These are phyloP conservation scores for Tulasnella sp. DNA, from an alignment of 768 basidiomycete species.

Conservation along the genomic window DNA sequence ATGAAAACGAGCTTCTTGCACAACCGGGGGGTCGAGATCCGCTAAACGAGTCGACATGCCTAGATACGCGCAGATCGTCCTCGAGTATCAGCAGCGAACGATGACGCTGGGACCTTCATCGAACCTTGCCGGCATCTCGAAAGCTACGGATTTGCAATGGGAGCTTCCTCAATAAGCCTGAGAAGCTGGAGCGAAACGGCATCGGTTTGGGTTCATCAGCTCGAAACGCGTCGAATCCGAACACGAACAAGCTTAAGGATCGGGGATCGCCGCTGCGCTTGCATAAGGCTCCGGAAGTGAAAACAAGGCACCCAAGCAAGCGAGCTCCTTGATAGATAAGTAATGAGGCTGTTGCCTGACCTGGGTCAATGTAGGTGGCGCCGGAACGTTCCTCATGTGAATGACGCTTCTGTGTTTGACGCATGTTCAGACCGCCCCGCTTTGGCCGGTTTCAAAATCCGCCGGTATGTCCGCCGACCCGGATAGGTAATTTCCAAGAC, in stretches of 20 bases:
- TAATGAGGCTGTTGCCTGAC: background rate
- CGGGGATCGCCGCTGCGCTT: background rate
- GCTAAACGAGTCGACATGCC: background rate
- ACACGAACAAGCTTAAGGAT: background rate
- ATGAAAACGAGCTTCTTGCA: background rate
- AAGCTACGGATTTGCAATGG: conserved; percentile 2
- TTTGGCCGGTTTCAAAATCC: too few relatives aligned
- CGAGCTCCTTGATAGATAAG: conserved; percentile 8
- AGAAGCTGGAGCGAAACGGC: background rate
- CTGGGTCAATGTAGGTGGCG: background rate
- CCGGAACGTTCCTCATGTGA: background rate
- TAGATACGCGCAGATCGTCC: background rate
- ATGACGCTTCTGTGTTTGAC: background rate
- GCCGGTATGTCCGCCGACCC: too few relatives aligned
- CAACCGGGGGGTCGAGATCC: background rate
- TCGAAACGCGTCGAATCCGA: background rate
- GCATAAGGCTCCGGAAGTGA: background rate
- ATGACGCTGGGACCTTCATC: background rate
- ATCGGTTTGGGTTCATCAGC: background rate
- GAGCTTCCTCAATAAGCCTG: background rate
- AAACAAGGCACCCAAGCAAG: background rate
- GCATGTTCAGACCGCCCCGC: too few relatives aligned
- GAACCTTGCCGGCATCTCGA: background rate
- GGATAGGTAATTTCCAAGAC: too few relatives aligned
- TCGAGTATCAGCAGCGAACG: background rate